Base-by-base conservation (phyloP, 2,329 filamentous ascomycete genomes). In the Cryphonectria carpinicola region DNA sequence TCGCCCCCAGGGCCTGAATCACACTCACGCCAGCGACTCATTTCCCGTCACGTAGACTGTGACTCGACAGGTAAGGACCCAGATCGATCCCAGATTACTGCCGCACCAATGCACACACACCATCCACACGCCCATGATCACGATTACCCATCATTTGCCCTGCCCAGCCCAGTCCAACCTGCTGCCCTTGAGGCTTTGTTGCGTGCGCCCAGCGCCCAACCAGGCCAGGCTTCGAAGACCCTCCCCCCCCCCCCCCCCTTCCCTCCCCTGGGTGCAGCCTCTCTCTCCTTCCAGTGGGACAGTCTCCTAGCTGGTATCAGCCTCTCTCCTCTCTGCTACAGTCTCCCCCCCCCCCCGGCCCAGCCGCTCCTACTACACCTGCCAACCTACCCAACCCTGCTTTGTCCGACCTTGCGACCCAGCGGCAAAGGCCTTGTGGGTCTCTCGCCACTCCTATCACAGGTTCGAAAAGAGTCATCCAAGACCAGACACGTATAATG, bases 381-480 rank as follows among this genome's bases (percentile, higher is more conserved):
- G 60, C 63, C 32, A 32, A 39, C 32, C 19, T 35, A 56, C 52
- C 56, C 54, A 19, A 19, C 63, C 25, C 63, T 67, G 66, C 67
- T 66, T 56, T 65, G 65, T 52, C 54, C 67, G 52, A 65, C 71
- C 71, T 66, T 60, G 66, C 68, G 39, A 41, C 60, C 58, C 58
- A 65, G 66, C 72, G 72, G 72, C 72, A 73, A 72, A 67, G 69
- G 49, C 41, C 66, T 63, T 64, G 68, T 71, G 64, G 68, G 60
- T 68, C 68, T 43, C 68, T 73, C 71, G 72, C 72, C 72, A 73
- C 72, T 69, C 67, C 58, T 58, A 72, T 67, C 64, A 71, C 67
- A 71, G 60, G 70, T 54, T 54, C 61, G 37, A 25, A 58, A 76
- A 75, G 75, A 76, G 75, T 76, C 75, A 76, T 76, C 75, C 64